Percentiles rank a stretch among this genome's conserved stretches.
Evolutionary conservation across 192 early-diverging fungal genomes (phyloP).

Genomic region (Spizellomyces punctatus): DNA sequence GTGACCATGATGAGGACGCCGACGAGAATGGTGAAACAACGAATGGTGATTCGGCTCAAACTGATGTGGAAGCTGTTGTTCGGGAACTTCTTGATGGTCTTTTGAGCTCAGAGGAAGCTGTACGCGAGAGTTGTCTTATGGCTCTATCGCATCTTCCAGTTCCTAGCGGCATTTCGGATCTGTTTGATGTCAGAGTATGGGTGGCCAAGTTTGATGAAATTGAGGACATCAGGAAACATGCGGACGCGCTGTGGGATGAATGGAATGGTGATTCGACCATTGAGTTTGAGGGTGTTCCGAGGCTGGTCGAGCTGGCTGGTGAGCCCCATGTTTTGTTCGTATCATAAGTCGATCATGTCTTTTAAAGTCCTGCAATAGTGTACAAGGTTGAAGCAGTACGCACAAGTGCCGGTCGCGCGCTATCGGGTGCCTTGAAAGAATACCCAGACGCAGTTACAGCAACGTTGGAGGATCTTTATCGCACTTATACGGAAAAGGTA

Average conservation of each 20-base stretch:
- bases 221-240: slow-evolving; percentile 58
- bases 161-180: slow-evolving; percentile 44
- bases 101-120: slow-evolving; percentile 64
- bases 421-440: slow-evolving; percentile 63
- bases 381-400: slow-evolving; percentile 61
- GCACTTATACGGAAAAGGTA: slow-evolving; percentile 40
- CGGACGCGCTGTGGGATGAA: slow-evolving; percentile 63
- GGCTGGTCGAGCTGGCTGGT: slow-evolving; percentile 6
- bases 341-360: too few relatives aligned
- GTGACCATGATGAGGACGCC: slow-evolving; percentile 37
- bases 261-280: slow-evolving; percentile 39
- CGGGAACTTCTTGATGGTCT: slow-evolving; percentile 64
- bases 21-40: slow-evolving; percentile 37
- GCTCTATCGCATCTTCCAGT: slow-evolving; percentile 59
- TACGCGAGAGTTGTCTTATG: slow-evolving; percentile 66
- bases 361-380: not conserved
- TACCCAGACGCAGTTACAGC: slow-evolving; percentile 53
- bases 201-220: slow-evolving; percentile 63
- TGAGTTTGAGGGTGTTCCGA: slow-evolving; percentile 23
- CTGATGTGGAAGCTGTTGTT: slow-evolving; percentile 50
- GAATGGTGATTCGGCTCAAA: not conserved
- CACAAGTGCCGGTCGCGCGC: slow-evolving; percentile 60
- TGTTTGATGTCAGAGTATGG: slow-evolving; percentile 74
- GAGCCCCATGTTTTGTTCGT: too few relatives aligned
- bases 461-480: slow-evolving; percentile 64